Evolutionary conservation across 495 filamentous ascomycete genomes (phyloP).

Genomic region (Clohesyomyces aquaticus): DNA sequence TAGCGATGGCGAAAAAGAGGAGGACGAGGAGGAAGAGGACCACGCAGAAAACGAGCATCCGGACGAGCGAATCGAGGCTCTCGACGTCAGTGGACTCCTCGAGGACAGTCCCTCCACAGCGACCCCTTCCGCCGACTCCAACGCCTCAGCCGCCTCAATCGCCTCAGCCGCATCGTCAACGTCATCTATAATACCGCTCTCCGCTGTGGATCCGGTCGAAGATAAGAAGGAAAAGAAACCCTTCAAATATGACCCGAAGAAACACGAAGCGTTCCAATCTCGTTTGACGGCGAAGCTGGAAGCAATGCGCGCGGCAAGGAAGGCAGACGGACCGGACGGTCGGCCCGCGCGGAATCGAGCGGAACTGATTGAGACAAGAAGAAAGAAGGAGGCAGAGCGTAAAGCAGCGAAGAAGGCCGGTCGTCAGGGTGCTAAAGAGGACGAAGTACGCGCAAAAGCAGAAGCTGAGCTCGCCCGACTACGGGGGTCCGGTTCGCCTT

Average conservation of each 20-base stretch:
- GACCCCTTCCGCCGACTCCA: constrained; percentile 37
- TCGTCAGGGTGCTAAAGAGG: constrained; percentile 71
- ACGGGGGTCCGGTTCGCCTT: constrained; percentile 37
- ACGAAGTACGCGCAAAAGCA: constrained; percentile 70
- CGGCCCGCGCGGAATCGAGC: constrained; percentile 78
- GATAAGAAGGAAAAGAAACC: constrained; percentile 47
- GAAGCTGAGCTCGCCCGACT: constrained; percentile 57
- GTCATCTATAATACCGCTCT: constrained; percentile 24
- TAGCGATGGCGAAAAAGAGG: constrained; percentile 12
- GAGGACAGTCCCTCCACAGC: constrained; percentile 33
- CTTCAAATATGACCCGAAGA: constrained; percentile 54
- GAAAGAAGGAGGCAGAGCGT: constrained; percentile 82
- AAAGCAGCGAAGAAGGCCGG: constrained; percentile 85
- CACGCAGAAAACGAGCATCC: constrained; percentile 11
- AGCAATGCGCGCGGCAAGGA: constrained; percentile 75
- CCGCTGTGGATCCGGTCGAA: constrained; percentile 52
- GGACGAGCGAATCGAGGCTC: constrained; percentile 28
- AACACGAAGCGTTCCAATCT: constrained; percentile 65
- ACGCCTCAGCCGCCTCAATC: constrained; percentile 44
- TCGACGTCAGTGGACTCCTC: constrained; percentile 45
- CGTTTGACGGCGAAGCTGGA: constrained; percentile 81
- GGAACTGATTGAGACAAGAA: constrained; percentile 85
- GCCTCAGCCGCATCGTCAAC: constrained; percentile 36
- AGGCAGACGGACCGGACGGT: constrained; percentile 79
- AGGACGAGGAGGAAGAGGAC: constrained; percentile 12